Conservation (phyloP, 768 basidiomycete genomes). For the Hemileccinum impolitum region DNA sequence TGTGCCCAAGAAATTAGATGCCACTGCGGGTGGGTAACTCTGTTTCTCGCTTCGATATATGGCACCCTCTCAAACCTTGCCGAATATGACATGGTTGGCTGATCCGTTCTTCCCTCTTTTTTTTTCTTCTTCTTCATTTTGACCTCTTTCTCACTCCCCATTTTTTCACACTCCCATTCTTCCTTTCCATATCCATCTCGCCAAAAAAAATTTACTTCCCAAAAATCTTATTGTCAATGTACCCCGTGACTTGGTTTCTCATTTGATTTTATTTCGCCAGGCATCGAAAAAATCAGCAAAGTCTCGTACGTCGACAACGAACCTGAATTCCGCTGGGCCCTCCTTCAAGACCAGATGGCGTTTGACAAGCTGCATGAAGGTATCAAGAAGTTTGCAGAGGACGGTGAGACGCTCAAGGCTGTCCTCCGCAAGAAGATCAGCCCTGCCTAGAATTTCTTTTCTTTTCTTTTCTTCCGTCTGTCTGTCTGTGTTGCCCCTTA, state of each 20-base stretch:
- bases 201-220: background rate
- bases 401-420: slow-evolving; percentile 84
- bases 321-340: slow-evolving; percentile 92
- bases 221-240: too few relatives aligned
- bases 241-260: background rate
- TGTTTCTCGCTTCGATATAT: background rate
- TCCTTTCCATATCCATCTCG: background rate
- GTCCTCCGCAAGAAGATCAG: slow-evolving; percentile 67
- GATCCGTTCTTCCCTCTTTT: slow-evolving; percentile 5
- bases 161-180: background rate
- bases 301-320: slow-evolving; percentile 88
- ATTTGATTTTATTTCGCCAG: slow-evolving; percentile 27
- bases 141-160: background rate
- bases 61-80: background rate
- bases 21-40: slow-evolving; percentile 49
- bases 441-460: slow-evolving; percentile 6
- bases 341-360: slow-evolving; percentile 95
- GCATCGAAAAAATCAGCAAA: slow-evolving; percentile 62
- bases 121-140: too few relatives aligned
- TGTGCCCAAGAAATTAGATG: slow-evolving; percentile 84
- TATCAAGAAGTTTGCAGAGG: slow-evolving; percentile 97
- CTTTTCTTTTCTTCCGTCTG: too few relatives aligned
- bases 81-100: slow-evolving; percentile 2
- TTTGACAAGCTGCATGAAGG: slow-evolving; percentile 99
- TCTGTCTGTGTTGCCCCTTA: too few relatives aligned